Base-by-base conservation (phyloP, 2,329 filamentous ascomycete genomes). In the Sporothrix schenckii region DNA sequence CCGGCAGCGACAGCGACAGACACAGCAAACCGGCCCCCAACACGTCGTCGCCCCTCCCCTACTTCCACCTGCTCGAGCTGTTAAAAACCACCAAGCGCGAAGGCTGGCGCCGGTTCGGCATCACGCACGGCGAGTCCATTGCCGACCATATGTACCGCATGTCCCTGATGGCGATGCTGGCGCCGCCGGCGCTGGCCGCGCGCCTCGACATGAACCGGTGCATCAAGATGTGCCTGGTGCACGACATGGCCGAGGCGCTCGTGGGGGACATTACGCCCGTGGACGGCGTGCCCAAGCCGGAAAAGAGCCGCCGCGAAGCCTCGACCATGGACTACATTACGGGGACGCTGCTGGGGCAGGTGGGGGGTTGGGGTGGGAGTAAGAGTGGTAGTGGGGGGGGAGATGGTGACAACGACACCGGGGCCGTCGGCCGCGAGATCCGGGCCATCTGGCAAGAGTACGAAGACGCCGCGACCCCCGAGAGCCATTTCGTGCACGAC, bases 91-190 rank as follows among this genome's bases (percentile, higher is more conserved):
- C 92, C 72, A 96, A 97, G 80, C 91, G 95, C 72, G 95, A 97
- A 81, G 95, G 95, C 74, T 99, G 95, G 95, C 88, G 92, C 70
- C 88, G 95, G 50, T 97, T 97, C 78, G 89, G 89, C 52, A 93
- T 99, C 75, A 75, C 81, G 1, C 80, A 83, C 71, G 91, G 92
- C 79, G 95, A 99, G 81, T 97, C 93, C 1, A 97, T 99, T 78
- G 87, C 92, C 69, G 95, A 99, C 82, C 95, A 99, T 85, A 99
- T 99, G 95, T 99, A 98, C 82, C 93, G 95, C 81, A 99, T 99
- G 95, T 93, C 94, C 66, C 87, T 99, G 75, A 93, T 99, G 80
- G 93, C 92, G 74, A 92, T 99, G 89, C 88, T 97, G 74, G 93
- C 93, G 2, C 94, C 95, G 1, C 85, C 92, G 0, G 82, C 90